Evolutionary conservation across 2,329 filamentous ascomycete species (phyloP).

Genomic region (Pseudopithomyces maydicus): DNA sequence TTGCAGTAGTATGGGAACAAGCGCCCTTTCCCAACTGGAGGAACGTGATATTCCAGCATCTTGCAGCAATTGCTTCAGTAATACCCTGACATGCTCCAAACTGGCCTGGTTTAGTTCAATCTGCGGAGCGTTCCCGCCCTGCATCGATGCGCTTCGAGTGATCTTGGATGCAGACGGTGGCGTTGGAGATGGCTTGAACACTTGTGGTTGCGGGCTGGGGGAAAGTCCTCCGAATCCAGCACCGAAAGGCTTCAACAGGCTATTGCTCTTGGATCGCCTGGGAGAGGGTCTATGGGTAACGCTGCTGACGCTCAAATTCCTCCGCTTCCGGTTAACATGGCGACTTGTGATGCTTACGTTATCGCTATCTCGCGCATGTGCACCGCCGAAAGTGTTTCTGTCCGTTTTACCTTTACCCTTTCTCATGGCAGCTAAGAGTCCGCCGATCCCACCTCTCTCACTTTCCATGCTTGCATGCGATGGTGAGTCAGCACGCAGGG

Average conservation of each 20-base stretch:
- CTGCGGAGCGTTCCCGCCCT: slow-evolving; percentile 73
- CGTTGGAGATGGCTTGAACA: slow-evolving; percentile 26
- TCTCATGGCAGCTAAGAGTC: slow-evolving; percentile 72
- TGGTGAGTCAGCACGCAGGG: slow-evolving; percentile 69
- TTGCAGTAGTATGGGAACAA: slow-evolving; percentile 86
- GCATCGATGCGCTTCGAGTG: slow-evolving; percentile 81
- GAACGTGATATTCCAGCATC: slow-evolving; percentile 76
- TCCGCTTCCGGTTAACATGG: slow-evolving; percentile 69
- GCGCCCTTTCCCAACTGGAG: slow-evolving; percentile 83
- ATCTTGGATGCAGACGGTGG: slow-evolving; percentile 44
- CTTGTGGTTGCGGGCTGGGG: slow-evolving; percentile 27
- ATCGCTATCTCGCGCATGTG: slow-evolving; percentile 68
- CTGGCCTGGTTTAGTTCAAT: slow-evolving; percentile 87
- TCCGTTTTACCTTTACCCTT: slow-evolving; percentile 79
- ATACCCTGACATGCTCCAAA: slow-evolving; percentile 81
- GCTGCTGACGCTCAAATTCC: slow-evolving; percentile 85
- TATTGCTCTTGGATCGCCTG: slow-evolving; percentile 62
- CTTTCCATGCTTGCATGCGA: slow-evolving; percentile 68
- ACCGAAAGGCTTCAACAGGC: slow-evolving; percentile 56
- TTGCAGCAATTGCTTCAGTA: slow-evolving; percentile 80
- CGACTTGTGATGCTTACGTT: slow-evolving; percentile 68
- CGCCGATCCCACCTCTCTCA: slow-evolving; percentile 74
- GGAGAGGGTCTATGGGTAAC: slow-evolving; percentile 75
- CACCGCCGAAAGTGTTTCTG: slow-evolving; percentile 67
- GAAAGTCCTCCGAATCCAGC: slow-evolving; percentile 45